A percentile compares a stretch with the other conserved stretches of the same genome.
Conservation (phyloP, 1,139 yeast genomes). For the Suhomyces choctaworum region DNA sequence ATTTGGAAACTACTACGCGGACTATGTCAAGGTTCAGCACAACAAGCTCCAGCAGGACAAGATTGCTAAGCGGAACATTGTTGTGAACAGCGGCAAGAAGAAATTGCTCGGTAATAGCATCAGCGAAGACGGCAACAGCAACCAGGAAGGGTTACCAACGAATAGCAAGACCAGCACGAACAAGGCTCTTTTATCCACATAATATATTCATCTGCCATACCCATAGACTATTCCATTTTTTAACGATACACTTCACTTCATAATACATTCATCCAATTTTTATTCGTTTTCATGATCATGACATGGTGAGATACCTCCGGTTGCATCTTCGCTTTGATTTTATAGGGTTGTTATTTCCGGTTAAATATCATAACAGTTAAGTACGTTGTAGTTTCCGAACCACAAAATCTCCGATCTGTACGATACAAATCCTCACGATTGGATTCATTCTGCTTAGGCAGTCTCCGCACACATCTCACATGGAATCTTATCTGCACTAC, state of each 20-base stretch:
- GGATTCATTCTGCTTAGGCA: too few species aligned
- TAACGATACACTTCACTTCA: conserved; percentile 7
- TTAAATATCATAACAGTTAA: conserved; percentile 3
- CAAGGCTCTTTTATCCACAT: conserved; percentile 16
- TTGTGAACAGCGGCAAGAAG: conserved; percentile 10
- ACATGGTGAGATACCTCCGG: conserved; percentile 2
- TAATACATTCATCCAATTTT: conserved; percentile 2
- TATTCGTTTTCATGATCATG: conserved; percentile 1
- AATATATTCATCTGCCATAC: conserved; percentile 2
- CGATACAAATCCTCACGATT: too few species aligned
- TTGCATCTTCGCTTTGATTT: conserved; percentile 5
- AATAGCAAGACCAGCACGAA: conserved; percentile 12
- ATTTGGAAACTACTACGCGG: conserved; percentile 56
- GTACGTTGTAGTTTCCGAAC: not conserved
- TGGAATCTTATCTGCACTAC: too few species aligned
- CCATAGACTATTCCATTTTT: conserved; percentile 8
- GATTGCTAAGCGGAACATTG: conserved; percentile 16
- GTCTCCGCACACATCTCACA: too few species aligned
- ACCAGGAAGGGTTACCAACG: conserved; percentile 9
- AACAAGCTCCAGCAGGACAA: conserved; percentile 21
- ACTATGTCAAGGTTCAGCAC: conserved; percentile 22
- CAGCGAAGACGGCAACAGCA: conserved; percentile 12
- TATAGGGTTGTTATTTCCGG: conserved; percentile 7
- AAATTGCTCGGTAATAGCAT: conserved; percentile 12
- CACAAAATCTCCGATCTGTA: too few species aligned